Evolutionary conservation across 1,284 basidiomycete species (phyloP), one percentile per base, ranked within the genome.

Genomic region (Exobasidium rhododendri): DNA sequence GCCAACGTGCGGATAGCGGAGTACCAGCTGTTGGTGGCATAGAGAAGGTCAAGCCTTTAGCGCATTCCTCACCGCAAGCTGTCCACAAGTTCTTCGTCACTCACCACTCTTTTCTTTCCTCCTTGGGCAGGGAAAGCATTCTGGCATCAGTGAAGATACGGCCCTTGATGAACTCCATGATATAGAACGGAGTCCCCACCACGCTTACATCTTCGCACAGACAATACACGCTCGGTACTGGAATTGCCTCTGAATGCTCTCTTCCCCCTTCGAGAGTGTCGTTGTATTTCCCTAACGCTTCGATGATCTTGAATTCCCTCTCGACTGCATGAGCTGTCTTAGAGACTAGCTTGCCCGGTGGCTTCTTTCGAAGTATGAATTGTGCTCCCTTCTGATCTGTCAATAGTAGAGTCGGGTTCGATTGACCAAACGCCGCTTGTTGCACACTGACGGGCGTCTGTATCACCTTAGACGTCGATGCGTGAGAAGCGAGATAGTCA

Each of bases 371-470:
- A 53, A 97, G 83, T 1, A 97, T 94, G 68, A 87, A 92, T n/a
- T 85, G 86, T 1, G 76, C 85, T 58, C 71, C 88, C 87, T 82
- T 84, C 3, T 85, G 83, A 81, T 90, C 90, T 17, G 86, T 91
- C 51, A 94, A 80, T 81, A 94, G 89, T 80, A 97, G 97, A 0
- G 94, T 97, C 0, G 94, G 94, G 77, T 97, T 97, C 13, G 91
- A 94, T 47, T 78, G 70, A 24, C 75, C 80, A 46, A 66, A 83
- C 81, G 90, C 90, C 83, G 97, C 97, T 81, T 97, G 94, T 82
- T 94, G 90, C 29, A 94, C 86, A 22, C 83, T 82, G 6, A 94
- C 85, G 0, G 92, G 91, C 1, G 86, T 81, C 31, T 81, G 81
- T 63, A 94, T 85, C 28, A 28, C 47, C 0, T 81, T 82, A 5